These are phyloP conservation scores for Pulveroboletus sp. DNA, from an alignment of 768 basidiomycete genomes.

Conservation along the genomic window DNA sequence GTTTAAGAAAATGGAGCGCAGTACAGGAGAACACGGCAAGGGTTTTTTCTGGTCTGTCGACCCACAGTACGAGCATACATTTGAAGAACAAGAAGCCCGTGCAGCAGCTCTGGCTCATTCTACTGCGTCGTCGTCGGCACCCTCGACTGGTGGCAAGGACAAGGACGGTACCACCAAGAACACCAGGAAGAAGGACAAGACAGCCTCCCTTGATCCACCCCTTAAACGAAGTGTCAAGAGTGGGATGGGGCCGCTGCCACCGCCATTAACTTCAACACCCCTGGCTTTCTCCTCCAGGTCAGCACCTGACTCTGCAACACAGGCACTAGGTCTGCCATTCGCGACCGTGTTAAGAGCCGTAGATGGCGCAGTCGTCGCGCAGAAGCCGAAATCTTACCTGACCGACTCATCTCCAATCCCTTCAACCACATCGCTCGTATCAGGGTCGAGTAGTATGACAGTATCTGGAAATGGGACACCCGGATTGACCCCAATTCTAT, in stretches of 20 bases:
- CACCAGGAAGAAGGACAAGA: slow-evolving; percentile 59
- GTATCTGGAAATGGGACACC: slow-evolving; percentile 11
- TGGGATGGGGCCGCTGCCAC: slow-evolving; percentile 56
- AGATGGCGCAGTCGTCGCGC: slow-evolving; percentile 1
- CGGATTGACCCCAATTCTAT: not conserved
- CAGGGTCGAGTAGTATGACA: slow-evolving; percentile 3
- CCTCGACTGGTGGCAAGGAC: slow-evolving; percentile 35
- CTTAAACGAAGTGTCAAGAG: slow-evolving; percentile 69
- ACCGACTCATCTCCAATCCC: slow-evolving; percentile 1
- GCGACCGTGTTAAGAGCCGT: too few relatives aligned
- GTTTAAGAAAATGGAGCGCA: slow-evolving; percentile 87
- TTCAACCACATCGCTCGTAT: not conserved
- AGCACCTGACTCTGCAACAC: slow-evolving; percentile 1
- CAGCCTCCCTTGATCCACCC: slow-evolving; percentile 50
- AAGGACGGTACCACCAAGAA: slow-evolving; percentile 34
- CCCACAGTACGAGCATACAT: slow-evolving; percentile 59
- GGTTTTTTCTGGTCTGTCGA: slow-evolving; percentile 94
- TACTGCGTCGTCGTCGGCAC: slow-evolving; percentile 21
- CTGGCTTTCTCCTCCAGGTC: slow-evolving; percentile 43
- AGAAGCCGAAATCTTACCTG: slow-evolving; percentile 6
- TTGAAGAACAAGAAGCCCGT: slow-evolving; percentile 68
- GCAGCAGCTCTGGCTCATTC: slow-evolving; percentile 31
- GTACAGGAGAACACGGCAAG: slow-evolving; percentile 81
- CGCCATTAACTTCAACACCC: slow-evolving; percentile 65
- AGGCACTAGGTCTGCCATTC: slow-evolving; percentile 1